Percentiles rank a stretch among this genome's conserved stretches.
phyloP scores from a whole-genome alignment of 2,329 filamentous ascomycete genomes.

The Hypoxylon sp. region DNA sequence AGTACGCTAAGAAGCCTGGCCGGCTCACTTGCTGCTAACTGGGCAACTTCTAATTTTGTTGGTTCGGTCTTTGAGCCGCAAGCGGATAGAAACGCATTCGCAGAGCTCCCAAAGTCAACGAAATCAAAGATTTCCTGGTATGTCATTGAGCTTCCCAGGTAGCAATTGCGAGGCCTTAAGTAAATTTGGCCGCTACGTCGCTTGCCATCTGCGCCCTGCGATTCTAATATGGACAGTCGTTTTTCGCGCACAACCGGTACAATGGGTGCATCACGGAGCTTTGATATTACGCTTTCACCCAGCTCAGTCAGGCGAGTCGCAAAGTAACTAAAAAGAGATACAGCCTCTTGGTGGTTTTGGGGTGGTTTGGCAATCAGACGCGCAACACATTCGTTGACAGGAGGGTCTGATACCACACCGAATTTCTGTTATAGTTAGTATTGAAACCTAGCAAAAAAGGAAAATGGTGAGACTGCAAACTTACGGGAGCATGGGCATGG shows the following conservation, averaged over 20 bases:
- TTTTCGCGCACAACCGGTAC: conserved; percentile 68
- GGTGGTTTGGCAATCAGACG: conserved; percentile 78
- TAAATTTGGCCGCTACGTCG: conserved; percentile 56
- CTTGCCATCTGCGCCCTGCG: conserved; percentile 50
- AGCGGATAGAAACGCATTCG: conserved; percentile 86
- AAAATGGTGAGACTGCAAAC: conserved; percentile 27
- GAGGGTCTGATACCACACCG: conserved; percentile 83
- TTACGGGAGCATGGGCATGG: conserved; percentile 72
- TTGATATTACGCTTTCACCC: conserved; percentile 65
- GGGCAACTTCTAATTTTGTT: conserved; percentile 83
- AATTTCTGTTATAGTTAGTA: conserved; percentile 65
- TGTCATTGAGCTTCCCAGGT: conserved; percentile 73
- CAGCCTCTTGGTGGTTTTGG: conserved; percentile 69
- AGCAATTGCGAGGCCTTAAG: conserved; percentile 77
- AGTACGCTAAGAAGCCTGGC: conserved; percentile 81
- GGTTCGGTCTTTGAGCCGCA: conserved; percentile 93
- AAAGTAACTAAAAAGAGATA: conserved; percentile 83
- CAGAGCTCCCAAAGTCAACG: conserved; percentile 88
- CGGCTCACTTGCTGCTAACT: conserved; percentile 84
- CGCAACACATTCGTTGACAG: conserved; percentile 78
- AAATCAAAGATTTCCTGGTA: conserved; percentile 97
- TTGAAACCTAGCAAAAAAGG: too few relatives aligned
- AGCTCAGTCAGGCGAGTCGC: conserved; percentile 79
- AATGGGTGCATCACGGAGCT: conserved; percentile 71
- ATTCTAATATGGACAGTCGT: conserved; percentile 37